Evolutionary conservation across 1,139 yeast species (phyloP), one percentile per base, ranked within the genome.

Genomic region (Geotrichum phurueaensis): DNA sequence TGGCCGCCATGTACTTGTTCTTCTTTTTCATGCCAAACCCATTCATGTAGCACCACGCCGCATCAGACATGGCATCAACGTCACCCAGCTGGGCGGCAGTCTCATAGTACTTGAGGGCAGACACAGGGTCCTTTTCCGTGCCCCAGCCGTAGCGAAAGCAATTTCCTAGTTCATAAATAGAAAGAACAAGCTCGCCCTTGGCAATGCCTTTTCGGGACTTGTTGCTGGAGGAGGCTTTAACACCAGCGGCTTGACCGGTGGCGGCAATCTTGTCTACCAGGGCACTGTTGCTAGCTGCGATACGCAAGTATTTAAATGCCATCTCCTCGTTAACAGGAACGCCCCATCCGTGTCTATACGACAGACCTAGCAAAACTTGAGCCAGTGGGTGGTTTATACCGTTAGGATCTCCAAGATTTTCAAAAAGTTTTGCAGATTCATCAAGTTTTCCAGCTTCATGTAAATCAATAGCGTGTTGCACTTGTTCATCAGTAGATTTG

Each of bases 321-420:
- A 58, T 59, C 6, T 54, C 62, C 31, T 68, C 71, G 51, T 72
- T 64, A 22, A 62, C 60, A 7, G 57, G 59, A 39, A 69, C 66
- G 18, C 76, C 76, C 76, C 76, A 73, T 13, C 76, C 76, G 54
- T 73, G 76, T 20, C 76, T 63, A n/a, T 72, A 65, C 6, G 73
- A 65, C 51, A 73, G 62, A 1, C 76, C 76, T 49, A 65, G 65
- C 45, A 73, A 65, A 2, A 72, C 70, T 58, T 72, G 75, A 4
- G 75, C 74, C 27, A 72, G 60, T 15, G 75, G 73, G 52, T 70
- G 64, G 58, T 67, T 66, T 18, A 64, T 53, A 23, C 63, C 65
- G 10, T 57, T 39, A 4, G 71, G 71, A 25, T 65, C 66, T 15
- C 74, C 75, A 50, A 72, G 65, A 27, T 55, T 54, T 15, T 59